Evolutionary conservation across 441 rosid genomes (phyloP).

Genomic region (Breynia disticha): DNA sequence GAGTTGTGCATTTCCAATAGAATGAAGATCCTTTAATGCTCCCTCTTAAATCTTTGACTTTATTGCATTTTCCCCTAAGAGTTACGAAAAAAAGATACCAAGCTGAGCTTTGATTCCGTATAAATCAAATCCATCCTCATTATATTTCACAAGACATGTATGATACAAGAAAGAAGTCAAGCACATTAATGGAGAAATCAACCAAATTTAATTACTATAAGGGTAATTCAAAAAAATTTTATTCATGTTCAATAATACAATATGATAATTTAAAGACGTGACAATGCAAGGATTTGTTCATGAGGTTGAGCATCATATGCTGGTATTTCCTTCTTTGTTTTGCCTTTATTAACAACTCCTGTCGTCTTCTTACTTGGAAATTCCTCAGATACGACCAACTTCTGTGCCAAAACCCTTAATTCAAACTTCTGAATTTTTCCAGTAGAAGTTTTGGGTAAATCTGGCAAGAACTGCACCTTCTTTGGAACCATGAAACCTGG

Average conservation of each 20-base stretch:
- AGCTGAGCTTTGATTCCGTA: no score
- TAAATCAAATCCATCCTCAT: no score
- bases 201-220: no score
- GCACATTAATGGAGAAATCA: no score
- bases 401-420: conserved; percentile 3
- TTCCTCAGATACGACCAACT: neutral
- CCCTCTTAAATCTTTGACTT: no score
- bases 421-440: conserved; percentile 1
- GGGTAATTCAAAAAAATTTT: no score
- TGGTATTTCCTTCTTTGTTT: conserved; percentile 5
- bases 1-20: no score
- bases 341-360: neutral
- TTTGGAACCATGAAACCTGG: conserved; percentile 11
- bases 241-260: neutral
- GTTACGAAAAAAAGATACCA: no score
- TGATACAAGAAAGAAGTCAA: no score
- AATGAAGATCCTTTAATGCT: no score
- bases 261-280: conserved; percentile 28
- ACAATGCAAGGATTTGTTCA: conserved; percentile 18
- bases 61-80: no score
- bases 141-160: no score
- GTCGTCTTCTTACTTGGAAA: conserved; percentile 4
- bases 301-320: conserved; percentile 12
- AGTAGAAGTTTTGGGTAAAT: conserved; percentile 2
- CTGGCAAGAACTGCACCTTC: conserved; percentile 6